A percentile compares a stretch with the other conserved stretches of the same genome.
Evolutionary conservation across 305 asterid genomes (phyloP).

Genomic region (Fraxinus nigra): DNA sequence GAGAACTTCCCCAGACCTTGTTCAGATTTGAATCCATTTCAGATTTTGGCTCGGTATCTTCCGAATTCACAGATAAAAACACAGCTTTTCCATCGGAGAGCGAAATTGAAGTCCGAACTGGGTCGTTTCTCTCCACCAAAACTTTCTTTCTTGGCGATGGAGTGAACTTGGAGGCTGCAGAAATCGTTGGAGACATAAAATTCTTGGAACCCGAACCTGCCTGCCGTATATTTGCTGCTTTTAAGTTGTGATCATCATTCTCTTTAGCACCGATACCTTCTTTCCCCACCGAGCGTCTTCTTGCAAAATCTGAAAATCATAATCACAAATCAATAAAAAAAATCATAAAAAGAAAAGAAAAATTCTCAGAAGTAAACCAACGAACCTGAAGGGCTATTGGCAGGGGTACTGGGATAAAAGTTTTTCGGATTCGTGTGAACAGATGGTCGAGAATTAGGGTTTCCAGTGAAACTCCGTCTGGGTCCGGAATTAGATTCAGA

Average conservation of each 20-base stretch:
- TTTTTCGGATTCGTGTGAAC: conserved; percentile 46
- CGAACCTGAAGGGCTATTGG: conserved; percentile 81
- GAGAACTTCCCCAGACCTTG: not conserved
- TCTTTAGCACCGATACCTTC: conserved; percentile 46
- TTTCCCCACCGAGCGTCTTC: conserved; percentile 35
- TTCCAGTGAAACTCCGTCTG: conserved; percentile 63
- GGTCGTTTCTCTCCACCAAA: conserved; percentile 75
- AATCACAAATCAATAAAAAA: conserved; percentile 3
- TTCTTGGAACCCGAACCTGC: conserved; percentile 48
- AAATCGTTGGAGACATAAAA: conserved; percentile 91
- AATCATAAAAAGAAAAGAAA: not conserved
- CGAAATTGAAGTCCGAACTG: conserved; percentile 63
- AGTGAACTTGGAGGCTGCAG: conserved; percentile 84
- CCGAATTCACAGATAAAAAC: conserved; percentile 41
- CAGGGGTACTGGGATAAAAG: conserved; percentile 62
- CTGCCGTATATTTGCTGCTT: conserved; percentile 31
- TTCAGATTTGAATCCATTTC: conserved; percentile 23
- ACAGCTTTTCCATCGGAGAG: conserved; percentile 67
- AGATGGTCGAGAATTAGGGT: conserved; percentile 44
- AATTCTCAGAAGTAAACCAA: conserved; percentile 19
- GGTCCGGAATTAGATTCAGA: conserved; percentile 38
- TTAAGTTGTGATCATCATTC: conserved; percentile 41
- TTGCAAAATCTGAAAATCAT: conserved; percentile 39
- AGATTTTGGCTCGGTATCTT: conserved; percentile 25
- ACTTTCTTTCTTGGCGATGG: conserved; percentile 85